Conservation (phyloP, 345 rosid species). For the Capsella bursapastoris region DNA sequence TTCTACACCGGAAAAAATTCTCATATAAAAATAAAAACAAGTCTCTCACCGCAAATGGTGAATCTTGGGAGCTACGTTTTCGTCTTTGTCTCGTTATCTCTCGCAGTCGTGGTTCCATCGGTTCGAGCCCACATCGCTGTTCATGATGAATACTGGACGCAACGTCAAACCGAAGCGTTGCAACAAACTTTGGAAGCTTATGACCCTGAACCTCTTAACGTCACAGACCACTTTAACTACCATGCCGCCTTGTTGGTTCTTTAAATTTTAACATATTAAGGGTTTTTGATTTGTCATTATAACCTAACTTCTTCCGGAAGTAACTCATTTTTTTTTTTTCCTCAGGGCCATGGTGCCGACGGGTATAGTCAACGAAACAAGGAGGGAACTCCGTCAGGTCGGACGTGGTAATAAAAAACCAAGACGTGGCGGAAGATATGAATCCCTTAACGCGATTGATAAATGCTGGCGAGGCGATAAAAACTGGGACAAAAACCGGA, state of each 20-base stretch:
- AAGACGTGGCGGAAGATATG: slow-evolving; percentile 41
- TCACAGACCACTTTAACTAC: slow-evolving; percentile 54
- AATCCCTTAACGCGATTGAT: slow-evolving; percentile 67
- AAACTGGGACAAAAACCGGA: slow-evolving; percentile 58
- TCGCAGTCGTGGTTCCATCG: slow-evolving; percentile 25
- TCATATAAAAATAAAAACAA: background rate
- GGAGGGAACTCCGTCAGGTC: slow-evolving; percentile 49
- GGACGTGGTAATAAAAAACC: slow-evolving; percentile 22
- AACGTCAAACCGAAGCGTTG: slow-evolving; percentile 46
- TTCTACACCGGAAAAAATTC: background rate
- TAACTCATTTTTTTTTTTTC: background rate
- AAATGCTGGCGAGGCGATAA: slow-evolving; percentile 65
- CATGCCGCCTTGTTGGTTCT: slow-evolving; percentile 38
- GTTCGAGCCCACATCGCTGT: slow-evolving; percentile 47
- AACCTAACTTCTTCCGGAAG: slow-evolving; percentile 23
- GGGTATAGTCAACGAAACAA: slow-evolving; percentile 48
- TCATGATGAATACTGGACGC: slow-evolving; percentile 65
- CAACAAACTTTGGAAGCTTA: slow-evolving; percentile 44
- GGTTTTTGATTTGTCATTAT: background rate
- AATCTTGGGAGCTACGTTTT: slow-evolving; percentile 39
- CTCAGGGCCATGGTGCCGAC: slow-evolving; percentile 41
- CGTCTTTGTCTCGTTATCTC: slow-evolving; percentile 27
- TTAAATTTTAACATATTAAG: background rate
- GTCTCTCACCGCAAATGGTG: slow-evolving; percentile 24
- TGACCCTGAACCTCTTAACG: slow-evolving; percentile 54